Base-by-base conservation (phyloP, 495 filamentous ascomycete species). In the Pyrenula massariospora region DNA sequence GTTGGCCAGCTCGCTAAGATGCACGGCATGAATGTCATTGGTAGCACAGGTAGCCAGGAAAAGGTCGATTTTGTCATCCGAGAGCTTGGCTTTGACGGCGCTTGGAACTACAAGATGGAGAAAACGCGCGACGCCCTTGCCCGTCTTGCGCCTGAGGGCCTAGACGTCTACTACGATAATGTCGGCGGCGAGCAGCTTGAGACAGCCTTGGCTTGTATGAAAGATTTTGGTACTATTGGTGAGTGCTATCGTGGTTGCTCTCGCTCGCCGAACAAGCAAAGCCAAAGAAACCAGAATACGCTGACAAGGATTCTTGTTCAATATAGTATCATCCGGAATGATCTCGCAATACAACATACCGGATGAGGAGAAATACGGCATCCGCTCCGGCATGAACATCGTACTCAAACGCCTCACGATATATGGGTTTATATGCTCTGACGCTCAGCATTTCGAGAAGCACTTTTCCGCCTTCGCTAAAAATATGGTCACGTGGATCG, bases 1-100 rank as follows among this genome's bases (percentile, higher is more conserved):
- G 90, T 93, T 42, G 90, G 89, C 10, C 88, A 91, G 70, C 68
- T 94, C 24, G 88, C 89, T 51, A 93, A 92, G 77, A n/a, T n/a
- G n/a, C n/a, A n/a, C n/a, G n/a, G n/a, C n/a, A n/a, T n/a, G n/a
- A n/a, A n/a, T n/a, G 56, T 57, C 15, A 42, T 57, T 47, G 56
- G 56, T 0, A 57, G 56, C 22, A 48, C 57, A 31, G 77, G 78
- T 19, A 69, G 72, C 42, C 76, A 79, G 57, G 70, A 73, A 55
- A 81, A 81, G 61, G 67, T 78, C 12, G 72, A 76, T 2, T 81
- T 67, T 59, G 72, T 78, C 58, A 66, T 60, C 47, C 70, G 75
- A 3, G 76, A 79, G 24, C 68, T 81, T 5, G 64, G 64, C 2
- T 81, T 81, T 56, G 78, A 81, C 58, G 72, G 57, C 19, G 77